phyloP scores from a whole-genome alignment of 805 yeast genomes.

The Starmerella tilneyi region DNA sequence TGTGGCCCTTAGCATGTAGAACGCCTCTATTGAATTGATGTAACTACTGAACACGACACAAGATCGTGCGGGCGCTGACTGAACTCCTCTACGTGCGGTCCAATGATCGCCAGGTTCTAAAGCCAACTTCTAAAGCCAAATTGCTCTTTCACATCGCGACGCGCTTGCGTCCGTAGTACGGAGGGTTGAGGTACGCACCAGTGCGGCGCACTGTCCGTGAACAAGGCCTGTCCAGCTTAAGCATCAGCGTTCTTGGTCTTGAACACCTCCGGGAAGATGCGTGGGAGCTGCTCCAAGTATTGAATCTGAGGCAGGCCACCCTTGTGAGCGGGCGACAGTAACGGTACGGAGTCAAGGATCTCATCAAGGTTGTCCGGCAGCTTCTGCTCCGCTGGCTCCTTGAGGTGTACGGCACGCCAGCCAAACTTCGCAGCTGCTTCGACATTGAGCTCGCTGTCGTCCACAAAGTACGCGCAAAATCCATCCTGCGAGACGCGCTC shows the following conservation, averaged over 20 bases:
- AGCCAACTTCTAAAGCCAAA: no score
- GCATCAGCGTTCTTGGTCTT: not conserved
- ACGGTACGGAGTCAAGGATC: conserved; percentile 45
- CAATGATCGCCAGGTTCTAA: no score
- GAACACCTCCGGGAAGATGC: conserved; percentile 46
- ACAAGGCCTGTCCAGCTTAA: no score
- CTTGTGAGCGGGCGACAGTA: conserved; percentile 34
- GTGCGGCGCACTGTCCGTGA: no score
- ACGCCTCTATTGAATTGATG: no score
- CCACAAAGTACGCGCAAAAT: conserved; percentile 51
- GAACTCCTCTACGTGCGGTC: no score
- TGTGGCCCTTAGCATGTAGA: no score
- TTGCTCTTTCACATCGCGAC: no score
- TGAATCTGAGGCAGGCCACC: conserved; percentile 45
- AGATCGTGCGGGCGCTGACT: no score
- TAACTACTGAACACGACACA: no score
- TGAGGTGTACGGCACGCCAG: conserved; percentile 61
- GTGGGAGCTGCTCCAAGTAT: conserved; percentile 46
- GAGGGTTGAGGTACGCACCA: no score
- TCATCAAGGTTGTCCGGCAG: conserved; percentile 43
- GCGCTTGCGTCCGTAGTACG: no score
- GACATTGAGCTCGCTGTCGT: conserved; percentile 75
- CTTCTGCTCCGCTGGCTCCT: conserved; percentile 46
- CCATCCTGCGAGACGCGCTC: conserved; percentile 4
- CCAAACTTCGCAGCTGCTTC: conserved; percentile 62